These are phyloP conservation scores for Trichosanthes cucumerina DNA, from an alignment of 306 rosid genomes.

Conservation along the genomic window DNA sequence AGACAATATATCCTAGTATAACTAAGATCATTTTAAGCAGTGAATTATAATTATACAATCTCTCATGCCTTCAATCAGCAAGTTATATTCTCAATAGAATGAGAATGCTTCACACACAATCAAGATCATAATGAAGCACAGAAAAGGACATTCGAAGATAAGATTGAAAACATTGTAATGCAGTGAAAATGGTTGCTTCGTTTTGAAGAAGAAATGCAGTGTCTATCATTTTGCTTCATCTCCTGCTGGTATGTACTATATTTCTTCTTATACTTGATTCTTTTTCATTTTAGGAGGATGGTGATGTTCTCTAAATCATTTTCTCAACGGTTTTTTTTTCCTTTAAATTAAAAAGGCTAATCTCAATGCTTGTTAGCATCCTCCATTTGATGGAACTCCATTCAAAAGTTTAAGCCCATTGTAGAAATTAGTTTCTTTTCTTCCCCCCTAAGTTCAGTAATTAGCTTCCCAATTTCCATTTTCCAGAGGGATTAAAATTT, in stretches of 20 bases:
- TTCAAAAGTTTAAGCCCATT: background rate
- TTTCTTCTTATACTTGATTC: background rate
- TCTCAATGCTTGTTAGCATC: background rate
- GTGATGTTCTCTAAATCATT: background rate
- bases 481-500: background rate
- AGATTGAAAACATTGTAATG: background rate
- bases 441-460: background rate
- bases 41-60: background rate
- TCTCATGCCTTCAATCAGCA: background rate
- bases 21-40: background rate
- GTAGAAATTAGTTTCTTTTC: background rate
- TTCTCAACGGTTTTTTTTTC: background rate
- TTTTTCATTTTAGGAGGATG: background rate
- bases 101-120: background rate
- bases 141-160: background rate
- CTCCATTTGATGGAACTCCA: background rate
- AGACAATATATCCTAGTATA: background rate
- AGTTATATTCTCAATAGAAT: background rate
- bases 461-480: background rate
- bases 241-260: background rate
- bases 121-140: background rate
- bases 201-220: background rate
- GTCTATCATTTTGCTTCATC: background rate
- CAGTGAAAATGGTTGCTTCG: background rate
- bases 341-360: background rate